Conservation (phyloP, 139 green algal genomes). For the Volvox reticuliferus region DNA sequence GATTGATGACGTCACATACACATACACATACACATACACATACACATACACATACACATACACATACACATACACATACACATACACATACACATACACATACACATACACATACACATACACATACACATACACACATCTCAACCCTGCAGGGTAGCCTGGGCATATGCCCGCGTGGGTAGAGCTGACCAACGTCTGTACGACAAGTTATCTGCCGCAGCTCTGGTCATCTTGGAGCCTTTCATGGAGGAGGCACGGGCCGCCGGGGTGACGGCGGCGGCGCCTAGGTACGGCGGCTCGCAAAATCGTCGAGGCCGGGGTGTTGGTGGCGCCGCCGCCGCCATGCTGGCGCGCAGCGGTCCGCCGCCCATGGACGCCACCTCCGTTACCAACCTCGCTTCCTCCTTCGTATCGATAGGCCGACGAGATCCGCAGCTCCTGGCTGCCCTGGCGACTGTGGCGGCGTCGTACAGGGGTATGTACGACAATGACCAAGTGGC, state of each 20-base stretch:
- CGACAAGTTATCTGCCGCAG: not conserved
- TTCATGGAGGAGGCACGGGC: not conserved
- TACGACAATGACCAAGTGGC: constrained; percentile 29
- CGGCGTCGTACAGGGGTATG: not conserved
- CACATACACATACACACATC: not conserved
- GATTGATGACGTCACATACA: no score
- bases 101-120: not conserved
- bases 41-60: no score
- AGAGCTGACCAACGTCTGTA: not conserved
- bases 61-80: no score
- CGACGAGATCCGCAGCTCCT: not conserved
- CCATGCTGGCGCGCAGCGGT: not conserved
- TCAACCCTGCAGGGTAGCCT: constrained; percentile 6
- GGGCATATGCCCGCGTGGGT: constrained; percentile 25
- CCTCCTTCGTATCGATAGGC: not conserved
- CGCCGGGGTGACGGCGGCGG: not conserved
- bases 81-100: no score
- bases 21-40: no score
- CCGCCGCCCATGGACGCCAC: constrained; percentile 3
- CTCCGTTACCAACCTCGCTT: constrained; percentile 11
- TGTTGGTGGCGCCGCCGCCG: not conserved
- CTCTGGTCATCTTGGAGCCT: not conserved
- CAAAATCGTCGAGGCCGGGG: not conserved
- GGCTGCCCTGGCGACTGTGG: constrained; percentile 12
- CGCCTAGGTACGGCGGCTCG: not conserved